Percentiles rank a stretch among this genome's conserved stretches.
Conservation (phyloP, 805 yeast genomes). For the Starmerella riodocensis region DNA sequence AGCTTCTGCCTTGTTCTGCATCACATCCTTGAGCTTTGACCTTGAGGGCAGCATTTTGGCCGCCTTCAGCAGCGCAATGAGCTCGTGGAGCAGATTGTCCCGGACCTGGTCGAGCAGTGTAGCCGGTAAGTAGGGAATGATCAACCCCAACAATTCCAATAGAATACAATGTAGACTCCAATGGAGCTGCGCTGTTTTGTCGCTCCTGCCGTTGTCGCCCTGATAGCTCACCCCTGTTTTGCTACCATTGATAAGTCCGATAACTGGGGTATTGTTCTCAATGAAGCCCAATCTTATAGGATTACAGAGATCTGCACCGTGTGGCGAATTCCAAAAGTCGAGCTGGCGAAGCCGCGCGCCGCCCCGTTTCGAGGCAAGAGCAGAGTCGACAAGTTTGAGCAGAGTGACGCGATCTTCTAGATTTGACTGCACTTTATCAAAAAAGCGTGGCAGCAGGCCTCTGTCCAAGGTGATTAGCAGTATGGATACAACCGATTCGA, state of each 20-base stretch:
- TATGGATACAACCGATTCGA: no score
- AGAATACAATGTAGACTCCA: background rate
- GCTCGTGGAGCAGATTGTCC: background rate
- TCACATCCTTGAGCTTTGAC: slow-evolving; percentile 2
- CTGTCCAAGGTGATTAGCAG: no score
- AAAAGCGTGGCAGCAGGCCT: background rate
- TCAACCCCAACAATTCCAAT: background rate
- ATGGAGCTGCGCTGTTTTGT: background rate
- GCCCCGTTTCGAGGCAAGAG: background rate
- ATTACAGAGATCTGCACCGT: no score
- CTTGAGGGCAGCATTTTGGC: slow-evolving; percentile 4
- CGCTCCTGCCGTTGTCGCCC: no score
- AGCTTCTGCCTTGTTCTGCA: slow-evolving; percentile 2
- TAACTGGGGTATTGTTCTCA: no score
- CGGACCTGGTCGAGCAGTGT: background rate
- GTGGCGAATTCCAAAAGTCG: no score
- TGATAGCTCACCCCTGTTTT: no score
- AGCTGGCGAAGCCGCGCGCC: no score
- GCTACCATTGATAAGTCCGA: no score
- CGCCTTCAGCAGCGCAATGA: slow-evolving; percentile 1
- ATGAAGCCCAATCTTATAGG: no score
- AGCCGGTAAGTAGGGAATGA: background rate
- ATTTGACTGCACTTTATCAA: background rate
- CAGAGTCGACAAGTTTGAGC: background rate
- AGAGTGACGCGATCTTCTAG: background rate